Conservation (phyloP, 345 rosid species). For the Stellera chamaejasme region DNA sequence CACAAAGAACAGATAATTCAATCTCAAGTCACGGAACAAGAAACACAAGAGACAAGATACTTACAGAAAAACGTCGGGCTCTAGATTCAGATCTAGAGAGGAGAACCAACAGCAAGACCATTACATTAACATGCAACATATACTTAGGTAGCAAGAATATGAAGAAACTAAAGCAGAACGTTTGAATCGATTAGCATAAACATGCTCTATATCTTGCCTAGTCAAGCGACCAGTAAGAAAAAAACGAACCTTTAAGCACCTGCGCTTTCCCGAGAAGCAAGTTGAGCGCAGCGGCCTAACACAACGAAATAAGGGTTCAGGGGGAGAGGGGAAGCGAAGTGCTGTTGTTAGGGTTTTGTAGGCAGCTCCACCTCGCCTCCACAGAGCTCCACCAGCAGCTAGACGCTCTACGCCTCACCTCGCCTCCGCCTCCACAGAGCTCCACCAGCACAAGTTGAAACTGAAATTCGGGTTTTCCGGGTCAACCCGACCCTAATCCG, state of each 20-base stretch:
- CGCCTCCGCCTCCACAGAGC: no score
- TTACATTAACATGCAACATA: slow-evolving; percentile 4
- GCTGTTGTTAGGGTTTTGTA: not conserved
- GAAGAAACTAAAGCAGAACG: not conserved
- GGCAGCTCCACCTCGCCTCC: no score
- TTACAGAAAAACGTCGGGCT: no score
- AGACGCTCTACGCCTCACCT: no score
- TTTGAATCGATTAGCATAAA: not conserved
- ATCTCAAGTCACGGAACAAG: not conserved
- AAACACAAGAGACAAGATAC: slow-evolving; percentile 5
- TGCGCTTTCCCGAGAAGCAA: not conserved
- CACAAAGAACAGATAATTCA: not conserved
- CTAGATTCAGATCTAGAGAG: no score
- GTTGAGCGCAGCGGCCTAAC: not conserved
- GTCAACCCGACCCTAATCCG: no score
- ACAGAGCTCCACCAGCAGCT: no score
- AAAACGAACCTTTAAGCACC: not conserved
- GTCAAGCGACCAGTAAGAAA: not conserved
- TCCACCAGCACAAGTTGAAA: no score
- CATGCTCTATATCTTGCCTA: not conserved
- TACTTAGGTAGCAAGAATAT: not conserved
- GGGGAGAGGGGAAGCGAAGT: not conserved
- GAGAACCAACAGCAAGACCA: slow-evolving; percentile 30
- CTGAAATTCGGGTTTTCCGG: no score
- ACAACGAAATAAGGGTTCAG: no score